Base-by-base conservation (phyloP, 116 monocot species). In the Zostera marina region DNA sequence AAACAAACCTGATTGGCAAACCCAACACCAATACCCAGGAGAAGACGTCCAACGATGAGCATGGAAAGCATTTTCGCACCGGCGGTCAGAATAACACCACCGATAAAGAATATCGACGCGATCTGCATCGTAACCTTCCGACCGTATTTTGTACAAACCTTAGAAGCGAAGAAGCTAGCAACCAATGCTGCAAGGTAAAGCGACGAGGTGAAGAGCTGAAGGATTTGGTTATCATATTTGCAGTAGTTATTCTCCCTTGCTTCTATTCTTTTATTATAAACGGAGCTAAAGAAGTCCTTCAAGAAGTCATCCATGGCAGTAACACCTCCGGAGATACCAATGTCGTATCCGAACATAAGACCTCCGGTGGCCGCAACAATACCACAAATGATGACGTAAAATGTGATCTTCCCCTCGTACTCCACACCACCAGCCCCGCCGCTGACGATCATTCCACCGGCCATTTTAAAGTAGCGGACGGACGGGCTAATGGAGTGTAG, bases 1-100 rank as follows among this genome's bases (percentile, higher is more conserved):
- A 39, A 9, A 2, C 10, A 9, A 7, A 76, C 78, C 72, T 82
- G 82, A 57, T 82, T 82, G 0, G 78, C 66, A 41, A 78, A 82
- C 3, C 82, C 82, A 9, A 83, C 69, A 19, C 83, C 83, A 22
- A 83, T 57, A 25, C 79, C 81, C 11, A 81, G 81, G 38, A 81
- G 51, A 8, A 81, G 41, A 14, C 81, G 44, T 3, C 81, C 76
- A 13, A 81, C 8, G 61, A 81, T 76, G 13, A 76, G 46, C 81
- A 81, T 81, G 43, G 53, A 62, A 0, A 81, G 53, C 20, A 70
- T 67, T 1, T 47, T 40, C 0, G 76, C 66, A 4, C 73, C 76
- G 0, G 73, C 76, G 55, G 71, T 65, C 3, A 79, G 9, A 1
- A 54, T 51, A 0, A 72, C 58, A 0, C 83, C 83, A 10, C 58